These are phyloP conservation scores for Gracilaria gracilis DNA, from an alignment of 23 red algal species.

Conservation along the genomic window DNA sequence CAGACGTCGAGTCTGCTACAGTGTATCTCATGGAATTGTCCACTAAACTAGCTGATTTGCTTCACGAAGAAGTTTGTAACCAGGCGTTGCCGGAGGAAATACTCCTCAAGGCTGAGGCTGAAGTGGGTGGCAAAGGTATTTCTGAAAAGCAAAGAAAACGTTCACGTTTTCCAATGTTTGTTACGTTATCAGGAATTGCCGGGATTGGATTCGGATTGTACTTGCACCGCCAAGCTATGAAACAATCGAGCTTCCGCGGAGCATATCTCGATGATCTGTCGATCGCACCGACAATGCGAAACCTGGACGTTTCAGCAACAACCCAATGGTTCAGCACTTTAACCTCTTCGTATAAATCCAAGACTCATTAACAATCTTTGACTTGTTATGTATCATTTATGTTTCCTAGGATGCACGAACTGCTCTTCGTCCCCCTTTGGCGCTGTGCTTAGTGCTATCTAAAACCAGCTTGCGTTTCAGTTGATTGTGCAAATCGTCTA, in stretches of 20 bases:
- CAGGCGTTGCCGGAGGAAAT: conserved; percentile 65
- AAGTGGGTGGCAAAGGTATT: conserved; percentile 4
- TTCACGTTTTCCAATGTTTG: neutral
- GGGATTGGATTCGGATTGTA: neutral
- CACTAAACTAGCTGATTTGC: neutral
- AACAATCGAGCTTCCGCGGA: conserved; percentile 10
- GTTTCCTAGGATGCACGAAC: conserved; percentile 7
- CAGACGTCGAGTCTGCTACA: conserved; percentile 34
- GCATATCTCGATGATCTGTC: conserved; percentile 42
- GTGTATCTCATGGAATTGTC: conserved; percentile 24
- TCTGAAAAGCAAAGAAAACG: neutral
- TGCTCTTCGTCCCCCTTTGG: conserved; percentile 21
- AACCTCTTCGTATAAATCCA: conserved; percentile 36
- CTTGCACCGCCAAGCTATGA: conserved; percentile 4
- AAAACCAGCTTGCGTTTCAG: conserved; percentile 41
- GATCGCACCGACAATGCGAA: conserved; percentile 18
- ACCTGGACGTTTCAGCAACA: conserved; percentile 7
- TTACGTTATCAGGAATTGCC: conserved; percentile 1
- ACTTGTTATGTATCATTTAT: neutral
- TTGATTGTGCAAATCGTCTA: conserved; percentile 77
- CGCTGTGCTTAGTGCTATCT: conserved; percentile 1
- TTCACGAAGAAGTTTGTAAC: conserved; percentile 76
- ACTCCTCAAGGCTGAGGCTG: conserved; percentile 52
- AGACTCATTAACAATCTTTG: conserved; percentile 23
- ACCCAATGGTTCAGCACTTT: conserved; percentile 70